Percentiles rank a stretch among this genome's conserved stretches.
These are phyloP conservation scores for Chondrus crispus DNA, from an alignment of 23 red algal species.

Conservation along the genomic window DNA sequence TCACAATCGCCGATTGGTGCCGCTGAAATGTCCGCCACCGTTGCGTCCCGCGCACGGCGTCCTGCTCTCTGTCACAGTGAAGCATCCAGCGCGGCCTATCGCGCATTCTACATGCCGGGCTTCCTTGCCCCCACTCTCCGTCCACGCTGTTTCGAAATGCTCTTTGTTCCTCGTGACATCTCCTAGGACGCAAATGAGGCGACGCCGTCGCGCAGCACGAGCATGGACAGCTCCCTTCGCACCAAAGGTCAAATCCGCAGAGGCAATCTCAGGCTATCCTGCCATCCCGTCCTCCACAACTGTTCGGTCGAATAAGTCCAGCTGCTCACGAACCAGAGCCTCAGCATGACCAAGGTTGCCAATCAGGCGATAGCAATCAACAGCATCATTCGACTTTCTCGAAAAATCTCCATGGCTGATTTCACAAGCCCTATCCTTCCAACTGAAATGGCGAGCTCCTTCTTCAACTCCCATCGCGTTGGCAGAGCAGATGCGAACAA, in stretches of 20 bases:
- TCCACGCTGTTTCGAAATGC: conserved; percentile 79
- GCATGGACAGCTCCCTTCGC: conserved; percentile 15
- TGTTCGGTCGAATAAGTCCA: conserved; percentile 48
- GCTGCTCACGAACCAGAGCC: conserved; percentile 56
- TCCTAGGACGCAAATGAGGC: conserved; percentile 83
- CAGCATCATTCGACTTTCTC: conserved; percentile 81
- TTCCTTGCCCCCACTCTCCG: conserved; percentile 66
- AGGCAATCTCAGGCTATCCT: background rate
- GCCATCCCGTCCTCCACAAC: conserved; percentile 41
- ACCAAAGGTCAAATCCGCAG: background rate
- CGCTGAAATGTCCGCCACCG: too few species aligned
- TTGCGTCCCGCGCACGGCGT: too few species aligned
- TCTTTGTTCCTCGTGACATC: conserved; percentile 71
- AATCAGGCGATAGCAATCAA: conserved; percentile 93
- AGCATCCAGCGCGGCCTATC: too few species aligned
- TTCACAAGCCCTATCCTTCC: conserved; percentile 92
- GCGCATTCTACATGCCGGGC: too few species aligned
- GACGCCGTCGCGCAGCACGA: conserved; percentile 48
- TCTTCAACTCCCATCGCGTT: conserved; percentile 80
- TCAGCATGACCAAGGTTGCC: conserved; percentile 80
- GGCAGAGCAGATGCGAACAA: conserved; percentile 67
- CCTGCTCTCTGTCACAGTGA: too few species aligned
- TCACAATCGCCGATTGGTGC: too few species aligned
- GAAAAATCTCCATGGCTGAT: conserved; percentile 87
- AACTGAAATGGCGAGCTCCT: conserved; percentile 75